These are phyloP conservation scores for Rutstroemia sp. DNA, from an alignment of 2,329 filamentous ascomycete species.

Conservation along the genomic window DNA sequence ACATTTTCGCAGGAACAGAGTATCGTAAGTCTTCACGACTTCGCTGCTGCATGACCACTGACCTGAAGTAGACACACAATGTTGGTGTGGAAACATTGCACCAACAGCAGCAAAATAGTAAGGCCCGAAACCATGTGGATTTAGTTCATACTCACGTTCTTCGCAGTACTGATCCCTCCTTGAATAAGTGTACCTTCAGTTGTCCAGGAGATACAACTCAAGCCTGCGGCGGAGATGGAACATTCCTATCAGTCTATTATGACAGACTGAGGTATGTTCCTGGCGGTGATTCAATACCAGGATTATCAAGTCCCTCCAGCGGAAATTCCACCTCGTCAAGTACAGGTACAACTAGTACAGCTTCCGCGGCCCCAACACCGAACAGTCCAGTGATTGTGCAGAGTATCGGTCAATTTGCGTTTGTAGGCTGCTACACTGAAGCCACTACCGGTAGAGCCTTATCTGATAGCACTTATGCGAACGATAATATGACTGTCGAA, in stretches of 20 bases:
- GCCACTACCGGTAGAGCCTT: conserved; percentile 24
- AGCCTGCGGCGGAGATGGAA: conserved; percentile 25
- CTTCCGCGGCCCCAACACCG: neutral
- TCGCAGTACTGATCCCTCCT: conserved; percentile 17
- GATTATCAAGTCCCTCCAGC: neutral
- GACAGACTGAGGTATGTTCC: conserved; percentile 26
- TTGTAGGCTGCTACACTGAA: conserved; percentile 31
- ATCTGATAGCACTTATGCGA: conserved; percentile 10
- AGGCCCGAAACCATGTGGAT: neutral
- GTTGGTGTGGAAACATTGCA: conserved; percentile 9
- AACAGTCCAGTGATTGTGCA: conserved; percentile 9
- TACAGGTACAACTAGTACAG: conserved; percentile 5
- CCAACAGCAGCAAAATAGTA: conserved; percentile 20
- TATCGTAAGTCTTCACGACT: neutral
- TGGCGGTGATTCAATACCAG: neutral
- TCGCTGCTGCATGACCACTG: neutral
- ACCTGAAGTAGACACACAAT: conserved; percentile 1
- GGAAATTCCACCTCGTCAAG: neutral
- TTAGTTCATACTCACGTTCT: conserved; percentile 1
- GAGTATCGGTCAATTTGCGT: conserved; percentile 9
- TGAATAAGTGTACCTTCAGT: conserved; percentile 17
- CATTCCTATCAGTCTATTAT: conserved; percentile 30
- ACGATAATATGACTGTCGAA: conserved; percentile 24
- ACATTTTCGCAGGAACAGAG: conserved; percentile 29
- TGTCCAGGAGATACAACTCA: conserved; percentile 18